Conservation (phyloP, 305 asterid species). For the Fraxinus albicans region DNA sequence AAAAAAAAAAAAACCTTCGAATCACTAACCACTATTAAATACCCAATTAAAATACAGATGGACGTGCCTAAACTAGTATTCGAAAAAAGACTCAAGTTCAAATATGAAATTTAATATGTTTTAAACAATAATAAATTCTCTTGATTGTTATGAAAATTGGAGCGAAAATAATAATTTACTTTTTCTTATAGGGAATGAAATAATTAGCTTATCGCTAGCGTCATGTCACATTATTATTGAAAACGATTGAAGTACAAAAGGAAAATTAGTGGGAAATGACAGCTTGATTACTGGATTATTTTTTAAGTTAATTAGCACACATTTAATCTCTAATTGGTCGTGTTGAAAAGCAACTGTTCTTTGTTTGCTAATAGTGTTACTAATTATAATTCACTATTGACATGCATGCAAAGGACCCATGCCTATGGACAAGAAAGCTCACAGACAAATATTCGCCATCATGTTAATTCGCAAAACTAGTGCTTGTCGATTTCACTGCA, state of each 20-base stretch:
- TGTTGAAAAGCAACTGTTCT: neutral
- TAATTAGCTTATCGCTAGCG: neutral
- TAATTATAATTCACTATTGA: neutral
- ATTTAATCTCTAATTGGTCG: neutral
- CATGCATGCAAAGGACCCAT: neutral
- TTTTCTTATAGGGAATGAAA: neutral
- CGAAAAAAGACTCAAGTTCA: neutral
- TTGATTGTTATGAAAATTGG: neutral
- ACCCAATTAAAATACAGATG: no score
- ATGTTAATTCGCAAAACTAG: neutral
- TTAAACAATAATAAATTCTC: no score
- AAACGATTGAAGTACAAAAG: conserved; percentile 19
- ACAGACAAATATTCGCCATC: neutral
- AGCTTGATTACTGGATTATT: neutral
- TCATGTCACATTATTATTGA: conserved; percentile 2
- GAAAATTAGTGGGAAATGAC: conserved; percentile 25
- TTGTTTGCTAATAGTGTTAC: neutral
- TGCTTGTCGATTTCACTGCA: neutral
- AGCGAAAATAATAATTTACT: neutral
- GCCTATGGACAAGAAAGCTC: neutral
- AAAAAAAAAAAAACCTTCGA: no score
- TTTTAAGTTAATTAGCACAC: neutral
- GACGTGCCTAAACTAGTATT: no score
- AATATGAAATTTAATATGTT: neutral
- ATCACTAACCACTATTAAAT: no score